These are phyloP conservation scores for Casuarina cunninghamiana DNA, from an alignment of 306 rosid species.

Conservation along the genomic window DNA sequence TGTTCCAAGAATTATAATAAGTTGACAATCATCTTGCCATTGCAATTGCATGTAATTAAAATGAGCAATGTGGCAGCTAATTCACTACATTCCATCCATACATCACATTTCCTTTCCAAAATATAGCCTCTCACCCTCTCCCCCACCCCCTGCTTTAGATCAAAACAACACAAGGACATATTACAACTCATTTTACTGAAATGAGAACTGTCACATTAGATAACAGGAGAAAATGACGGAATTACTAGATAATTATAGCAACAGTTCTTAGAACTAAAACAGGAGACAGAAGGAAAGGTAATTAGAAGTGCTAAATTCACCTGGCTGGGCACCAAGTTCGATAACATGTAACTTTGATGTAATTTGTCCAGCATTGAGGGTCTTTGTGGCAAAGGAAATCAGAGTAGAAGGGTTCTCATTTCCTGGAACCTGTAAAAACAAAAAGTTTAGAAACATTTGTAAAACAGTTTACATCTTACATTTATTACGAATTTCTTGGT, in stretches of 20 bases:
- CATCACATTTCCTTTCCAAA: neutral
- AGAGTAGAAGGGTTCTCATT: conserved; percentile 86
- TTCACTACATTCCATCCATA: neutral
- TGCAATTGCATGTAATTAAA: neutral
- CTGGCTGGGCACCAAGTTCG: conserved; percentile 99
- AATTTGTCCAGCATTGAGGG: conserved; percentile 93
- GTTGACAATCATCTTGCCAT: too few relatives aligned
- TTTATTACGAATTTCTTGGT: neutral
- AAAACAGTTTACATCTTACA: neutral
- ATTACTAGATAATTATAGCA: neutral
- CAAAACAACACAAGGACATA: neutral
- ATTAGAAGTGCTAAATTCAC: conserved; percentile 39
- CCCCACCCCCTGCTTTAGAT: too few relatives aligned
- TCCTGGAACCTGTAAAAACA: conserved; percentile 74
- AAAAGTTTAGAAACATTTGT: conserved; percentile 6
- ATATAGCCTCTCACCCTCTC: neutral
- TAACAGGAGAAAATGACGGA: neutral
- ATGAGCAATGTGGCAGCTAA: neutral
- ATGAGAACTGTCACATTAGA: neutral
- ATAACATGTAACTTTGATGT: conserved; percentile 90
- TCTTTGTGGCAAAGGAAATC: conserved; percentile 90
- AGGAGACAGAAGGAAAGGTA: conserved; percentile 10
- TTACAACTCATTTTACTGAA: neutral
- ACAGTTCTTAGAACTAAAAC: conserved; percentile 17
- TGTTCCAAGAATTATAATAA: too few relatives aligned